Conservation (phyloP, 2,329 filamentous ascomycete genomes). For the Metarhizium guizhouense region DNA sequence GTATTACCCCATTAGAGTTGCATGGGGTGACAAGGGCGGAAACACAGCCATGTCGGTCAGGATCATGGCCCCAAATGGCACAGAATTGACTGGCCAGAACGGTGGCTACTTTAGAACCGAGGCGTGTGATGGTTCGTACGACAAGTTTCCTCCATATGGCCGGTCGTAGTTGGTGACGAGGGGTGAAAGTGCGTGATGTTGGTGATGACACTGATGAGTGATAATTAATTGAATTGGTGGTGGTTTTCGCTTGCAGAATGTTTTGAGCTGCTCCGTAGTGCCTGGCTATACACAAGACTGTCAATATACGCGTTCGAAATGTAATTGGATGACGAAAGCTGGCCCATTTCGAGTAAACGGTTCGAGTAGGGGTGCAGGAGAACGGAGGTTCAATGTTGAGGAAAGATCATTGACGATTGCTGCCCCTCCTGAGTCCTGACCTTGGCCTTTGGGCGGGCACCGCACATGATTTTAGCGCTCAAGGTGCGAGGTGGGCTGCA, state of each 20-base stretch:
- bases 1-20: constrained; percentile 7
- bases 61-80: constrained; percentile 7
- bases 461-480: not conserved
- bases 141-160: constrained; percentile 8
- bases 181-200: too few relatives aligned
- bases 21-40: constrained; percentile 9
- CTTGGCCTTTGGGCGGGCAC: not conserved
- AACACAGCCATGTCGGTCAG: constrained; percentile 8
- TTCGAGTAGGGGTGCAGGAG: too few relatives aligned
- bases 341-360: too few relatives aligned
- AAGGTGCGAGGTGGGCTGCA: not conserved
- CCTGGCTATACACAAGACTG: not conserved
- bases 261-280: not conserved
- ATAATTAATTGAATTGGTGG: too few relatives aligned
- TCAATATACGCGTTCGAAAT: too few relatives aligned
- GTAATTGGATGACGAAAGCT: too few relatives aligned
- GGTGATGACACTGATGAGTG: too few relatives aligned
- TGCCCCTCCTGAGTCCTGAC: too few relatives aligned
- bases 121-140: constrained; percentile 8
- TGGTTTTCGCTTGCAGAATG: too few relatives aligned
- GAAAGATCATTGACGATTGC: too few relatives aligned
- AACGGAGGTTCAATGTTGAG: too few relatives aligned
- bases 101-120: constrained; percentile 9
- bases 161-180: not conserved
- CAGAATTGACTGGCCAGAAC: constrained; percentile 7